phyloP scores from a whole-genome alignment of 345 rosid species.

The Streptanthus diversifolius region DNA sequence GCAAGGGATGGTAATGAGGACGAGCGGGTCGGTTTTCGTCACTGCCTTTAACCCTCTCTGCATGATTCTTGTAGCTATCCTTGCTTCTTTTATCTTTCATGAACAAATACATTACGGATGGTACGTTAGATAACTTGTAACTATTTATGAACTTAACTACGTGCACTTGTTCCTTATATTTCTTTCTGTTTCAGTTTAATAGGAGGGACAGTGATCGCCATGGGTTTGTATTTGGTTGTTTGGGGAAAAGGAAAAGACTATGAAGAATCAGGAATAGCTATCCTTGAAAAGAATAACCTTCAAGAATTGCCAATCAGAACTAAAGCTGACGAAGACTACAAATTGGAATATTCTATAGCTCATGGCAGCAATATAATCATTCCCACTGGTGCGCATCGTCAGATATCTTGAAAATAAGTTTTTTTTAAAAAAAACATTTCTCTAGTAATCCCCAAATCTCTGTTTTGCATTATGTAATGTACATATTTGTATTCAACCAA shows the following conservation, averaged over 20 bases:
- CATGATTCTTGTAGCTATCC: conserved; percentile 61
- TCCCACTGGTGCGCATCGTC: not conserved
- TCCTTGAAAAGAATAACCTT: conserved; percentile 11
- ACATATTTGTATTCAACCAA: not conserved
- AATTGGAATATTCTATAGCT: conserved; percentile 1
- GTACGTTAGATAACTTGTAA: conserved; percentile 26
- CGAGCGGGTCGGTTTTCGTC: conserved; percentile 71
- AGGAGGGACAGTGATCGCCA: conserved; percentile 63
- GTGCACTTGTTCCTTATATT: not conserved
- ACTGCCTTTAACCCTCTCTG: conserved; percentile 79
- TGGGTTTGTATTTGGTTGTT: conserved; percentile 55
- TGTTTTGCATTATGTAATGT: not conserved
- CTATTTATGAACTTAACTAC: not conserved
- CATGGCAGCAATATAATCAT: not conserved
- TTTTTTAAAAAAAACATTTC: not conserved
- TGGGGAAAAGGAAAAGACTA: conserved; percentile 71
- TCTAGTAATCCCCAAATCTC: not conserved
- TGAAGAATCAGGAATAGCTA: not conserved
- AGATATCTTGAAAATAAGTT: conserved; percentile 4
- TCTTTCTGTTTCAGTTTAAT: conserved; percentile 38
- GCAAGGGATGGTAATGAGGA: conserved; percentile 71
- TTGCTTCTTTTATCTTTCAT: conserved; percentile 50
- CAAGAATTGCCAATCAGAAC: conserved; percentile 42
- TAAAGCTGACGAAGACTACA: not conserved
- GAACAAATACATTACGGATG: conserved; percentile 71